Evolutionary conservation across 2,329 filamentous ascomycete species (phyloP).

Genomic region (Talaromyces amestolkiae): DNA sequence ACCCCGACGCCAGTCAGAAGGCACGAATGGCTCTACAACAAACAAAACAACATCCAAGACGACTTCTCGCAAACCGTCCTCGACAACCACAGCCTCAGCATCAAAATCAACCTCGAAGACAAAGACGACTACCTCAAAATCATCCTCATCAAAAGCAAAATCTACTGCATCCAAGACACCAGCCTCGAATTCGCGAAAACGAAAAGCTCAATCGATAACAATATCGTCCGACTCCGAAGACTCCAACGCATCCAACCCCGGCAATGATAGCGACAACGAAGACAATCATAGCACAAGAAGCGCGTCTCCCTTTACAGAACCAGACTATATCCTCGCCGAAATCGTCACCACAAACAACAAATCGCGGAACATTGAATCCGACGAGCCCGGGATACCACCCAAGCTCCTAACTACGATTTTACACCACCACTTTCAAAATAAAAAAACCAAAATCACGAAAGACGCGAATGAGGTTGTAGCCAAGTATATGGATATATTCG

Average conservation of each 20-base stretch:
- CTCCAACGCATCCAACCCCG: neutral
- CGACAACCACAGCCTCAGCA: conserved; percentile 10
- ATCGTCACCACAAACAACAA: conserved; percentile 33
- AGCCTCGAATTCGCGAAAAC: conserved; percentile 19
- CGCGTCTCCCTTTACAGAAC: conserved; percentile 31
- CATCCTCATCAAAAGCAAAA: conserved; percentile 19
- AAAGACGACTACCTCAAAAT: conserved; percentile 10
- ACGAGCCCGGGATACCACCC: conserved; percentile 59
- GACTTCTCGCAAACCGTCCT: conserved; percentile 21
- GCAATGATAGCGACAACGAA: neutral
- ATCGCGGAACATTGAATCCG: conserved; percentile 31
- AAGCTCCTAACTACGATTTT: conserved; percentile 74
- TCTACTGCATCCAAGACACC: conserved; percentile 20
- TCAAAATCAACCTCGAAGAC: neutral
- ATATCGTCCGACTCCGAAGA: conserved; percentile 14
- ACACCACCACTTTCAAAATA: conserved; percentile 72
- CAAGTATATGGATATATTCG: conserved; percentile 88
- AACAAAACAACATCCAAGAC: conserved; percentile 25
- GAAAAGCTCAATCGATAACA: conserved; percentile 12
- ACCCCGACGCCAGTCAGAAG: conserved; percentile 36
- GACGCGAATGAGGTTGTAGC: conserved; percentile 74
- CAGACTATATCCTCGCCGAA: conserved; percentile 50
- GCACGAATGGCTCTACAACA: conserved; percentile 24
- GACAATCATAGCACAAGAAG: conserved; percentile 23
- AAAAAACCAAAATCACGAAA: conserved; percentile 69